Evolutionary conservation across 2,329 filamentous ascomycete genomes (phyloP).

Genomic region (Stachybotrys echinatus): DNA sequence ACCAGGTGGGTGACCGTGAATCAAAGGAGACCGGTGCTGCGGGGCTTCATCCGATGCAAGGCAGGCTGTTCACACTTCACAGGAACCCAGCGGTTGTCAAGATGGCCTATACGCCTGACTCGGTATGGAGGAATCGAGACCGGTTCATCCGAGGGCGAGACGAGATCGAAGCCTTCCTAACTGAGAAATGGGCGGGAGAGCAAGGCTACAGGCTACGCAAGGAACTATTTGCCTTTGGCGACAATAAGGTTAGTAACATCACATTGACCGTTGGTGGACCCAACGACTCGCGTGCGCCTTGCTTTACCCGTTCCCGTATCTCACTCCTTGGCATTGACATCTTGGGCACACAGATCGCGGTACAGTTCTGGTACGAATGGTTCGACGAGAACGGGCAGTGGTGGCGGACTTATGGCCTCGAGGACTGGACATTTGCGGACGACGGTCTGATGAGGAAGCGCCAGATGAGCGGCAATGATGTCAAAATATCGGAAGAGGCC

Average conservation of each 20-base stretch:
- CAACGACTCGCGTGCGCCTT: background rate
- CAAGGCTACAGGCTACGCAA: conserved; percentile 70
- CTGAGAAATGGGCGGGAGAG: conserved; percentile 70
- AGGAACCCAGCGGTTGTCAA: conserved; percentile 63
- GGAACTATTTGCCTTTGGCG: conserved; percentile 73
- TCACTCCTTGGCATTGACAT: too few relatives aligned
- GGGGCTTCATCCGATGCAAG: background rate
- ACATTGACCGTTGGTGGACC: background rate
- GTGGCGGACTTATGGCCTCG: conserved; percentile 83
- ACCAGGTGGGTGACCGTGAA: conserved; percentile 45
- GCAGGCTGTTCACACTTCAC: background rate
- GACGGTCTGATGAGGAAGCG: conserved; percentile 69
- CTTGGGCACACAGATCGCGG: conserved; percentile 56
- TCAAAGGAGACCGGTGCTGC: background rate
- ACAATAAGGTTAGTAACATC: conserved; percentile 46
- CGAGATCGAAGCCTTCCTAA: conserved; percentile 63
- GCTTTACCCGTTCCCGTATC: background rate
- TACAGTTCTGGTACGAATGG: conserved; percentile 90
- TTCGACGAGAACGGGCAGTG: conserved; percentile 66
- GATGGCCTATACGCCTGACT: conserved; percentile 68
- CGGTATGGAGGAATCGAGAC: conserved; percentile 75
- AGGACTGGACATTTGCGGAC: conserved; percentile 71
- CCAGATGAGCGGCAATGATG: conserved; percentile 72
- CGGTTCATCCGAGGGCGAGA: conserved; percentile 64
- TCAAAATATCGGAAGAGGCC: conserved; percentile 55